These are phyloP conservation scores for Isatis lusitanica DNA, from an alignment of 441 rosid species.

Conservation along the genomic window DNA sequence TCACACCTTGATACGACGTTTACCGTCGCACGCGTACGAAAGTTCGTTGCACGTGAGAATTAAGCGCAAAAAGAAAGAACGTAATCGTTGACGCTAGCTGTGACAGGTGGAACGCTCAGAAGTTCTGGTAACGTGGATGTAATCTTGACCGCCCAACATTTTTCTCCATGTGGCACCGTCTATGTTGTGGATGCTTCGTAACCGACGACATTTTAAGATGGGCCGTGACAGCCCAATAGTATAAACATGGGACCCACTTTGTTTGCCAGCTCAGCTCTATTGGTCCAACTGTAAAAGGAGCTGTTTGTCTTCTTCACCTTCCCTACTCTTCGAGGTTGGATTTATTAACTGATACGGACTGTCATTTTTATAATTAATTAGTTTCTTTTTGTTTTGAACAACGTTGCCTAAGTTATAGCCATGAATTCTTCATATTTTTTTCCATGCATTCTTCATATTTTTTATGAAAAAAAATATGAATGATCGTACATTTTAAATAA, in stretches of 20 bases:
- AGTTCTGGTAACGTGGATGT: neutral
- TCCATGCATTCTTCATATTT: too few relatives aligned
- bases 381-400: neutral
- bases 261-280: conserved; percentile 20
- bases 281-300: conserved; percentile 29
- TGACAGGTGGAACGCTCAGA: conserved; percentile 18
- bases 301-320: conserved; percentile 19
- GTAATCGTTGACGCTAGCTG: conserved; percentile 3
- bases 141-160: conserved; percentile 10
- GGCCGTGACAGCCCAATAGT: conserved; percentile 33
- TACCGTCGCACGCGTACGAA: conserved; percentile 22
- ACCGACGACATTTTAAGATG: conserved; percentile 21
- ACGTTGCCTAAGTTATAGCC: neutral
- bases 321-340: conserved; percentile 5
- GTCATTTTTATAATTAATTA: neutral
- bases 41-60: conserved; percentile 21
- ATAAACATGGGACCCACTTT: conserved; percentile 6
- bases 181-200: conserved; percentile 25
- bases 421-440: neutral
- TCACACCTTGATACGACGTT: neutral
- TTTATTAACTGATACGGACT: neutral
- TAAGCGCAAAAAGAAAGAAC: neutral
- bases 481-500: neutral
- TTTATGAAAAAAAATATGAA: too few relatives aligned
- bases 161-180: conserved; percentile 24